Conservation (phyloP, 2,329 filamentous ascomycete species). For the Penicillium concentricum region DNA sequence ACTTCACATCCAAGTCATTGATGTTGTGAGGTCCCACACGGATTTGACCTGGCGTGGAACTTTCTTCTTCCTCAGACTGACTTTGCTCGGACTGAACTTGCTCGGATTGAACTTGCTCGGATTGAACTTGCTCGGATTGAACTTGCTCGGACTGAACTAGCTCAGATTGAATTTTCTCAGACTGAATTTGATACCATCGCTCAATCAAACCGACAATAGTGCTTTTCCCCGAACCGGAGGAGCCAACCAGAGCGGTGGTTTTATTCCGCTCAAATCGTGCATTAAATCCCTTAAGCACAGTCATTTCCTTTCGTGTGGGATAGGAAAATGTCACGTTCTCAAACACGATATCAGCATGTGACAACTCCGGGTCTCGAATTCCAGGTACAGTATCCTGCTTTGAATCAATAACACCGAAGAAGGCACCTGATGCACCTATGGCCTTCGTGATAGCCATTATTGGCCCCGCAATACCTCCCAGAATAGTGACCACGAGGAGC, state of each 20-base stretch:
- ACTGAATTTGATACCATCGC: slow-evolving; percentile 41
- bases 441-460: slow-evolving; percentile 39
- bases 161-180: background rate
- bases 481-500: slow-evolving; percentile 26
- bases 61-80: background rate
- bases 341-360: slow-evolving; percentile 1
- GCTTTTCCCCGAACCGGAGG: slow-evolving; percentile 48
- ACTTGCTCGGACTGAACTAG: no score
- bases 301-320: background rate
- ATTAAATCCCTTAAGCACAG: slow-evolving; percentile 32
- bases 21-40: slow-evolving; percentile 55
- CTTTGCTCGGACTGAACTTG: slow-evolving; percentile 16
- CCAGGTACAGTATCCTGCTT: slow-evolving; percentile 1
- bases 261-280: slow-evolving; percentile 36
- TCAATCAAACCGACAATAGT: slow-evolving; percentile 46
- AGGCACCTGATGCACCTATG: slow-evolving; percentile 29
- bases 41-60: slow-evolving; percentile 47
- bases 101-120: no score
- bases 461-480: slow-evolving; percentile 32
- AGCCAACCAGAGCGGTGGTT: slow-evolving; percentile 46
- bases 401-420: slow-evolving; percentile 36
- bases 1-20: slow-evolving; percentile 60
- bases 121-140: no score
- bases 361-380: slow-evolving; percentile 32
- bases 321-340: background rate